A percentile compares a stretch with the other conserved stretches of the same genome.
phyloP scores from a whole-genome alignment of 2,329 filamentous ascomycete species.

The Eutypa lata region DNA sequence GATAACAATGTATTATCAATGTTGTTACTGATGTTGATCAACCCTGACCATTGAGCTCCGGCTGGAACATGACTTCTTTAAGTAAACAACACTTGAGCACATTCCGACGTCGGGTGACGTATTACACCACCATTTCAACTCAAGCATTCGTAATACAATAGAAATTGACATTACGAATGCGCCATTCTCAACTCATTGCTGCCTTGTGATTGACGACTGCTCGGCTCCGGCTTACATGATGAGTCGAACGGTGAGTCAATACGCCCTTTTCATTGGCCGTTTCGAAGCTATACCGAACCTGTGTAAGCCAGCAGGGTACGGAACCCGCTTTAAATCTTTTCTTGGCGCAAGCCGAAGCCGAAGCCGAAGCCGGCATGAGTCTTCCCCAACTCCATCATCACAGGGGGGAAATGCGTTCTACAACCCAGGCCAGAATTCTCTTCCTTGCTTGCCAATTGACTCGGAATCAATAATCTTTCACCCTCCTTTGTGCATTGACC shows the following conservation, averaged over 20 bases:
- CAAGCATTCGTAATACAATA: background rate
- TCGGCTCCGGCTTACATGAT: background rate
- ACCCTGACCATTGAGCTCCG: too few species aligned
- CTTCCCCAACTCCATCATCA: background rate
- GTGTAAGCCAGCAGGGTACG: background rate
- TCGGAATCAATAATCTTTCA: too few species aligned
- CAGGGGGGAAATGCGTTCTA: background rate
- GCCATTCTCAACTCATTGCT: background rate
- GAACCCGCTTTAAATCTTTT: background rate
- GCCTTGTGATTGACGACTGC: background rate
- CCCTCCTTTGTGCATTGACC: too few species aligned
- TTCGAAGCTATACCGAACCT: background rate
- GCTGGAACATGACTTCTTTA: too few species aligned
- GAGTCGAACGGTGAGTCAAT: background rate
- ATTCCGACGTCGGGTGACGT: background rate
- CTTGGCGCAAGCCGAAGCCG: conserved; percentile 22
- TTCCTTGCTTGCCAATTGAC: background rate
- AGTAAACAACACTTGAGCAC: too few species aligned
- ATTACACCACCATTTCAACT: background rate
- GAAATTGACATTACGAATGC: background rate
- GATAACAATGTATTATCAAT: too few species aligned
- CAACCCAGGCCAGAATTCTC: background rate
- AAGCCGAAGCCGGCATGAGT: conserved; percentile 22
- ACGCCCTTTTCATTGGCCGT: background rate
- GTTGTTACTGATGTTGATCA: too few species aligned